phyloP scores from a whole-genome alignment of 352 stramenopile genomes.

The Lagenidium giganteum region DNA sequence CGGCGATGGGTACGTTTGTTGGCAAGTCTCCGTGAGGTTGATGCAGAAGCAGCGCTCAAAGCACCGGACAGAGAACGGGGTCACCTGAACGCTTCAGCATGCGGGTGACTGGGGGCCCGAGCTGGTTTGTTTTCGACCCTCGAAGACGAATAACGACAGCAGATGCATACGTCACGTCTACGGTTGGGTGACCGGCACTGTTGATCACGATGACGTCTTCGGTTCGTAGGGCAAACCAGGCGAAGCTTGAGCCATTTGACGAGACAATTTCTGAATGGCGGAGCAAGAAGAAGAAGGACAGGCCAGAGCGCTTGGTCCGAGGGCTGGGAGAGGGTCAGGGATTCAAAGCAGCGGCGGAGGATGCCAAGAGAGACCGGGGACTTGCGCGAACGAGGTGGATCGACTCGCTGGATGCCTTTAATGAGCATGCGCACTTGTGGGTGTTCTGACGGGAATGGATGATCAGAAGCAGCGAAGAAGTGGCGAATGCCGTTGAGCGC shows the following conservation, averaged over 20 bases:
- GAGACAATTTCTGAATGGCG: not conserved
- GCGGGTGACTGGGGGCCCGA: not conserved
- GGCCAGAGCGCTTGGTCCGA: not conserved
- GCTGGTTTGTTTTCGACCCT: slow-evolving; percentile 2
- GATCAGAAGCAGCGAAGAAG: too few relatives aligned
- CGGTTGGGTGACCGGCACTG: too few relatives aligned
- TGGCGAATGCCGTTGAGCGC: too few relatives aligned
- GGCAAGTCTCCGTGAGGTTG: too few relatives aligned
- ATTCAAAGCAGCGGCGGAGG: not conserved
- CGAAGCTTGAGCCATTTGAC: not conserved
- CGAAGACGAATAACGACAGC: not conserved
- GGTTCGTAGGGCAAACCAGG: slow-evolving; percentile 2
- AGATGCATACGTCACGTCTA: too few relatives aligned
- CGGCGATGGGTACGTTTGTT: too few relatives aligned
- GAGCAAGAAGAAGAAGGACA: slow-evolving; percentile 11
- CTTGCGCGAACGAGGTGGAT: not conserved
- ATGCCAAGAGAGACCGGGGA: not conserved
- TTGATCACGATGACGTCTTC: slow-evolving; percentile 3
- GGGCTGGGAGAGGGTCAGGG: not conserved
- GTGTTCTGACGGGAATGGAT: not conserved
- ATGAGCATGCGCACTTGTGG: slow-evolving; percentile 5
- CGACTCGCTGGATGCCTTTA: slow-evolving; percentile 1
- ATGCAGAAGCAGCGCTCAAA: too few relatives aligned
- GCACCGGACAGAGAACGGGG: too few relatives aligned
- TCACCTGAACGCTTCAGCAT: not conserved